Conservation (phyloP, 345 rosid species). For the Linum lewisii region DNA sequence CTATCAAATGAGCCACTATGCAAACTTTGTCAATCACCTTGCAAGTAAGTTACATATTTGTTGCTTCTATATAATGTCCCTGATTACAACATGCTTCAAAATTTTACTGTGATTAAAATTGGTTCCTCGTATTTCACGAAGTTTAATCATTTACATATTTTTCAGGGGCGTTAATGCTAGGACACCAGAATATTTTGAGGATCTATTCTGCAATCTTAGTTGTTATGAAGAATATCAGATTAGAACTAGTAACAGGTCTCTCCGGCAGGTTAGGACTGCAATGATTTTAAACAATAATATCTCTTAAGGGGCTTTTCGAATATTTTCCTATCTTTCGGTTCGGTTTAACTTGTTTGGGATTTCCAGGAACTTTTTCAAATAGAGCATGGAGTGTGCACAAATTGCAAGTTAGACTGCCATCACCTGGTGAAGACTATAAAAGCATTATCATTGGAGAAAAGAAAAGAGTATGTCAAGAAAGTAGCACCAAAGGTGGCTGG, state of each 20-base stretch:
- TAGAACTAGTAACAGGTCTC: slow-evolving; percentile 66
- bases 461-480: slow-evolving; percentile 41
- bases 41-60: slow-evolving; percentile 45
- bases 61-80: slow-evolving; percentile 3
- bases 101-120: background rate
- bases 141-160: background rate
- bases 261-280: slow-evolving; percentile 57
- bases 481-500: slow-evolving; percentile 61
- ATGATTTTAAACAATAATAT: background rate
- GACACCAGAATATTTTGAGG: slow-evolving; percentile 88
- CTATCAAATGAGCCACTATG: slow-evolving; percentile 69
- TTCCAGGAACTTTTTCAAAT: slow-evolving; percentile 80
- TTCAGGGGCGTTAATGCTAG: slow-evolving; percentile 63
- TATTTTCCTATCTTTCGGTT: background rate
- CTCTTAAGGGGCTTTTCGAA: background rate
- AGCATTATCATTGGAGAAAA: slow-evolving; percentile 59
- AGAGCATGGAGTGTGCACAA: slow-evolving; percentile 77
- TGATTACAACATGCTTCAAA: background rate
- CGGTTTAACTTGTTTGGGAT: background rate
- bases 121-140: background rate
- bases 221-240: slow-evolving; percentile 86
- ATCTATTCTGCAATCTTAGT: slow-evolving; percentile 72
- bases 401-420: slow-evolving; percentile 83
- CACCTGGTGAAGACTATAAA: slow-evolving; percentile 55
- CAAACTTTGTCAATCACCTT: slow-evolving; percentile 78